A percentile compares a stretch with the other conserved stretches of the same genome.
These are phyloP conservation scores for Benincasa hispida DNA, from an alignment of 306 rosid genomes.

Conservation along the genomic window DNA sequence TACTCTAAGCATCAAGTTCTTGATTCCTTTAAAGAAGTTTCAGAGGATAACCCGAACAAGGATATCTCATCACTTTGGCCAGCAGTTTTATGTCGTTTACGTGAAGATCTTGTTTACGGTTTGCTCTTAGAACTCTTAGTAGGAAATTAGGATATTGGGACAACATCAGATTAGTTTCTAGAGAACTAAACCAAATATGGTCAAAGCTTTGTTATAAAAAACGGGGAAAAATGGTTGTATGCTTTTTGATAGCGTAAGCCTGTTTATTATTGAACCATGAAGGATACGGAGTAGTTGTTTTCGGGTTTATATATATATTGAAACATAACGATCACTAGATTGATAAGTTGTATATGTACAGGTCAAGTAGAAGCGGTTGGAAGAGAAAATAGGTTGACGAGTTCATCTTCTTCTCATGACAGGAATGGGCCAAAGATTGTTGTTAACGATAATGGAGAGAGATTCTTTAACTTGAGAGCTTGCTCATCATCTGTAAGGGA, in stretches of 20 bases:
- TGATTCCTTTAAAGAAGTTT: constrained; percentile 45
- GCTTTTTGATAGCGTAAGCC: background rate
- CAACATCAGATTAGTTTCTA: constrained; percentile 11
- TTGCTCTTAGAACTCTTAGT: constrained; percentile 25
- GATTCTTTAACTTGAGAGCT: constrained; percentile 36
- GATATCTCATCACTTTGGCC: constrained; percentile 66
- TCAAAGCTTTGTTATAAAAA: background rate
- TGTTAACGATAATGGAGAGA: constrained; percentile 16
- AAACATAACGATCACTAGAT: background rate
- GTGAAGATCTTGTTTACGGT: constrained; percentile 62
- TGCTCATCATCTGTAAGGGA: constrained; percentile 59
- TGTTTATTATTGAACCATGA: background rate
- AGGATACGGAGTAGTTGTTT: background rate
- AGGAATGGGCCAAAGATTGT: constrained; percentile 21
- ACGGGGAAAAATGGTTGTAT: background rate
- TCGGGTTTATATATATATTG: too few relatives aligned
- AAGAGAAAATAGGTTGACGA: constrained; percentile 18
- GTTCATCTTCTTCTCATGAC: constrained; percentile 19
- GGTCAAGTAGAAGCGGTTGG: constrained; percentile 30
- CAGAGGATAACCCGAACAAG: constrained; percentile 36
- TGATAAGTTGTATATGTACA: constrained; percentile 21
- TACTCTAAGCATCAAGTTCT: constrained; percentile 59
- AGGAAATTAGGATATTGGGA: constrained; percentile 10
- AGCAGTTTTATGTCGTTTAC: constrained; percentile 63
- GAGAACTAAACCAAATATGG: constrained; percentile 4